Percentiles rank a stretch among this genome's conserved stretches.
These are phyloP conservation scores for Russula ochroleuca DNA, from an alignment of 768 basidiomycete genomes.

Conservation along the genomic window DNA sequence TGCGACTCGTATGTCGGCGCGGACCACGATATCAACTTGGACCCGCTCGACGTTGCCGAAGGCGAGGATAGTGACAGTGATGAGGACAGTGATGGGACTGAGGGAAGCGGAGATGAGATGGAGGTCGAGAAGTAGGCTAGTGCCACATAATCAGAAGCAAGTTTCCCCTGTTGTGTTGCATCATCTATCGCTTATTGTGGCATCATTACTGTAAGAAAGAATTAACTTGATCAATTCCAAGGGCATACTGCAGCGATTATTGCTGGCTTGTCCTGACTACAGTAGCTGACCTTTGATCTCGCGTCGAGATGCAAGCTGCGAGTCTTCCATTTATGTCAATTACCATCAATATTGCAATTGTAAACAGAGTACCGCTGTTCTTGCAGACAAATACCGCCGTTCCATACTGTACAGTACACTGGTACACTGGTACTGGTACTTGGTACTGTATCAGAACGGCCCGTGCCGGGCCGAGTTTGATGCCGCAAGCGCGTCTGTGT, in stretches of 20 bases:
- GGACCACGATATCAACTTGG: constrained; percentile 85
- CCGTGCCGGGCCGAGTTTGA: too few relatives aligned
- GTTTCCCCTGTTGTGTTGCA: not conserved
- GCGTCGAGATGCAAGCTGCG: too few relatives aligned
- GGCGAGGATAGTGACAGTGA: constrained; percentile 84
- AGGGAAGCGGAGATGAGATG: constrained; percentile 60
- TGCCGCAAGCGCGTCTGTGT: too few relatives aligned
- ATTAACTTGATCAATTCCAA: not conserved
- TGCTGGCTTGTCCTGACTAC: too few relatives aligned
- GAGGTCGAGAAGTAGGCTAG: constrained; percentile 38
- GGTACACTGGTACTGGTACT: too few relatives aligned
- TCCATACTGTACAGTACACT: too few relatives aligned
- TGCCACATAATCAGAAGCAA: not conserved
- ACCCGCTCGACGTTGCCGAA: constrained; percentile 81
- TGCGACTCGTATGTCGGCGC: constrained; percentile 90
- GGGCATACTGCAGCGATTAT: not conserved
- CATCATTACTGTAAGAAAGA: not conserved
- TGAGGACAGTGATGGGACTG: constrained; percentile 43
- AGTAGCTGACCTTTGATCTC: too few relatives aligned
- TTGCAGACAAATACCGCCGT: too few relatives aligned
- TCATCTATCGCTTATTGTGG: not conserved
- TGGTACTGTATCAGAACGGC: too few relatives aligned
- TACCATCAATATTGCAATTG: too few relatives aligned
- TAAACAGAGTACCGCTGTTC: too few relatives aligned
- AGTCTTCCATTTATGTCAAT: too few relatives aligned